Base-by-base conservation (phyloP, 164 flowering plant genomes). In the Vitis cinerea region DNA sequence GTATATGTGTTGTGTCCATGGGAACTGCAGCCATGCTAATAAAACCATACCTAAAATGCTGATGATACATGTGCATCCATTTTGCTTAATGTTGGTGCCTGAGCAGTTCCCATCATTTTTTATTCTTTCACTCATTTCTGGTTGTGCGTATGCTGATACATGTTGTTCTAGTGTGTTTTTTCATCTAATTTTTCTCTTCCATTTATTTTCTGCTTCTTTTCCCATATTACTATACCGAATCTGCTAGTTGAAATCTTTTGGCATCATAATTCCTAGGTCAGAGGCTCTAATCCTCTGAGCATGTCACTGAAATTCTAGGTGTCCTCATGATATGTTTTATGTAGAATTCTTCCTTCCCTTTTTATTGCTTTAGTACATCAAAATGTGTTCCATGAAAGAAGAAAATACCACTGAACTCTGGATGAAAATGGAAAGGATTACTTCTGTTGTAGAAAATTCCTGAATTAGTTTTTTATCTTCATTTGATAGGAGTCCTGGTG, bases 401-500 rank as follows among this genome's bases (percentile, higher is more conserved):
- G 7, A n/a, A 53, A n/a, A 53, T 2, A 53, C 3, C 56, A 12
- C 0, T 14, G n/a, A 14, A 10, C 7, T 53, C 56, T 9, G 1
- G n/a, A 53, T 53, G 56, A 53, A 61, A 52, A n/a, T 37, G 19
- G 17, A 59, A 31, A 58, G 6, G 16, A 50, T 56, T 55, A 8
- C 7, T 62, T 14, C 55, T 44, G 30, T 67, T 31, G n/a, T 61
- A 12, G 50, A 63, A 17, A 37, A 53, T 27, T 47, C 44, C 44
- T 68, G 17, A 67, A 48, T 72, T 71, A 3, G 54, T 29, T 29
- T 67, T 52, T 59, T 19, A 1, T 65, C 9, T 50, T 73, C 58
- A 17, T 66, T 57, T 55, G 19, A 51, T 62, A 95, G 99, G 99
- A 64, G 91, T 89, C 17, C 81, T 95, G 63, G 97, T 95, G 52